Percentiles rank a stretch among this genome's conserved stretches.
phyloP scores from a whole-genome alignment of 768 basidiomycete genomes.

The Coprinopsis cinerea region DNA sequence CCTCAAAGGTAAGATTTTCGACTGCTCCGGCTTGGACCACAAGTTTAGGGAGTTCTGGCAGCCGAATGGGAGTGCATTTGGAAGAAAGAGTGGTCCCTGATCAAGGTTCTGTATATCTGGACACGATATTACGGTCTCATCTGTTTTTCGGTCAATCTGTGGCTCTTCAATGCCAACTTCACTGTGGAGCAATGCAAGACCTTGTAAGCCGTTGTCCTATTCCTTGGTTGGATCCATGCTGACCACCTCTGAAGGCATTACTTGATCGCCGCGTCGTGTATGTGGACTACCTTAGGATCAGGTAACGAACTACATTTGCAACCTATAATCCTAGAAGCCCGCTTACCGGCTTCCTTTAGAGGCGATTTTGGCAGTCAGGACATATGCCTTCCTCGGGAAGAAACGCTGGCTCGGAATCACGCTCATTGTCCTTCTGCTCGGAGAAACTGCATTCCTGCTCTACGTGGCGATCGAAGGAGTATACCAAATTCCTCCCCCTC shows the following conservation, averaged over 20 bases:
- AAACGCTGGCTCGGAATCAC: slow-evolving; percentile 7
- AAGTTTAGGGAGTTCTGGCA: not conserved
- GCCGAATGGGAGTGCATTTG: slow-evolving; percentile 13
- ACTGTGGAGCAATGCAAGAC: slow-evolving; percentile 11
- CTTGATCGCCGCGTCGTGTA: slow-evolving; percentile 14
- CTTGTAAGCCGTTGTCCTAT: slow-evolving; percentile 4
- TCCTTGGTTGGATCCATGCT: not conserved
- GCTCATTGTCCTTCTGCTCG: slow-evolving; percentile 7
- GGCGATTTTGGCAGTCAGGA: slow-evolving; percentile 14
- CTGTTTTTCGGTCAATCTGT: slow-evolving; percentile 13
- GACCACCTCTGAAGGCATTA: slow-evolving; percentile 9
- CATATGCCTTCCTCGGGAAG: slow-evolving; percentile 16
- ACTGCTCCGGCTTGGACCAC: not conserved
- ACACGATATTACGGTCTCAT: slow-evolving; percentile 14
- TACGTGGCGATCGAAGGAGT: slow-evolving; percentile 14
- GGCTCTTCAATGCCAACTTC: slow-evolving; percentile 15
- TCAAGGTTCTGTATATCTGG: slow-evolving; percentile 15
- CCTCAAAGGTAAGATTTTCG: slow-evolving; percentile 1
- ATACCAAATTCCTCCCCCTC: slow-evolving; percentile 12
- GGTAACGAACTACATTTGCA: not conserved
- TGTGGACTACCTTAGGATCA: slow-evolving; percentile 15
- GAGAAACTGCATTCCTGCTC: slow-evolving; percentile 13
- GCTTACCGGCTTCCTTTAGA: not conserved
- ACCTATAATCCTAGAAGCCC: not conserved
- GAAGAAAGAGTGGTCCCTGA: slow-evolving; percentile 14